These are phyloP conservation scores for Hemileccinum rubropunctum DNA, from an alignment of 768 basidiomycete species.

Conservation along the genomic window DNA sequence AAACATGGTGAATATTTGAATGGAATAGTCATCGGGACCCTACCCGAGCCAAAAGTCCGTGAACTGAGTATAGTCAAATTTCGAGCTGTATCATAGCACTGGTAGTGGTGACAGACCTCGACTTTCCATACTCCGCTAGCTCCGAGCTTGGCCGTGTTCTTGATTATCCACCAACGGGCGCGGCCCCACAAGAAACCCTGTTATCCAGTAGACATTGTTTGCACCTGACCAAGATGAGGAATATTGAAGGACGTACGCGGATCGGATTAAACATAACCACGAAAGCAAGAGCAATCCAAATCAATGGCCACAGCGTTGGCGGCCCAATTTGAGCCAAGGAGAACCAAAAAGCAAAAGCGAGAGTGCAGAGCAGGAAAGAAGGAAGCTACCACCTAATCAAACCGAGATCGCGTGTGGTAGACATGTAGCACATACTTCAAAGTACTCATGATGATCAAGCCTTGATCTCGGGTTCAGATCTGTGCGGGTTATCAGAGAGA, in stretches of 20 bases:
- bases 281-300: conserved; percentile 70
- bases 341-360: conserved; percentile 81
- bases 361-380: conserved; percentile 61
- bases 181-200: conserved; percentile 37
- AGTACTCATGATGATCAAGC: conserved; percentile 77
- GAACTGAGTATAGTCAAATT: conserved; percentile 44
- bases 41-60: conserved; percentile 88
- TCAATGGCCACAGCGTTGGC: conserved; percentile 74
- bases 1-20: background rate
- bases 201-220: conserved; percentile 40
- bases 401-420: background rate
- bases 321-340: conserved; percentile 68
- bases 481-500: conserved; percentile 19
- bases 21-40: conserved; percentile 12
- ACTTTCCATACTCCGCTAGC: conserved; percentile 69
- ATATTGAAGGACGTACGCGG: conserved; percentile 39
- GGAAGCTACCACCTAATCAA: conserved; percentile 55
- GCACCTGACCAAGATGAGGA: background rate
- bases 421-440: conserved; percentile 45
- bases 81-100: background rate
- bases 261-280: conserved; percentile 73
- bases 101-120: conserved; percentile 48
- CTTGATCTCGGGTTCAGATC: conserved; percentile 70
- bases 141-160: conserved; percentile 58
- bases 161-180: conserved; percentile 75